A percentile compares a stretch with the other conserved stretches of the same genome.
These are phyloP conservation scores for Delitschia confertaspora DNA, from an alignment of 495 filamentous ascomycete species.

Conservation along the genomic window DNA sequence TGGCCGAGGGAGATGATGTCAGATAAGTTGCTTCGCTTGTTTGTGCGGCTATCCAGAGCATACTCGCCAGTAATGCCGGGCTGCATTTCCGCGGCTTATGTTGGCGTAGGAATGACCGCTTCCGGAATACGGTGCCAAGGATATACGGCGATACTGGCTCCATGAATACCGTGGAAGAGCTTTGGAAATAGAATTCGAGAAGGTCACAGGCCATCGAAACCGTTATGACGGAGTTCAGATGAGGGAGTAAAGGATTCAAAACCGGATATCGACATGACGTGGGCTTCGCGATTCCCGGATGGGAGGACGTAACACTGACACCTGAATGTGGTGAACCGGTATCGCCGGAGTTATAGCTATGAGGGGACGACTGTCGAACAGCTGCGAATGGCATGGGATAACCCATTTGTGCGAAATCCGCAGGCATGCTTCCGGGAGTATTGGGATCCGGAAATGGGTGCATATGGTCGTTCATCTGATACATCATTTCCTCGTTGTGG, in stretches of 20 bases:
- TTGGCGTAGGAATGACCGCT: conserved; percentile 33
- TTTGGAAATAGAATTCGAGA: conserved; percentile 45
- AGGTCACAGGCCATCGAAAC: conserved; percentile 41
- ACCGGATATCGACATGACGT: conserved; percentile 15
- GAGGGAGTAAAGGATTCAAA: conserved; percentile 32
- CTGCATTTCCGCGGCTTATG: conserved; percentile 34
- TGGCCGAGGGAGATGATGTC: conserved; percentile 26
- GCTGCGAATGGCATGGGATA: conserved; percentile 20
- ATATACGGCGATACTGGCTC: conserved; percentile 36
- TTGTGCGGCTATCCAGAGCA: conserved; percentile 38
- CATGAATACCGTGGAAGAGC: conserved; percentile 38
- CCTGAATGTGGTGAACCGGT: conserved; percentile 23
- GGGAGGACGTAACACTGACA: conserved; percentile 18
- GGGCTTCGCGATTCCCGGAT: conserved; percentile 7
- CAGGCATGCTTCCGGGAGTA: conserved; percentile 13
- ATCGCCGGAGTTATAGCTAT: conserved; percentile 23
- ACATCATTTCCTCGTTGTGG: conserved; percentile 23
- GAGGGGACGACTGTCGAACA: conserved; percentile 20
- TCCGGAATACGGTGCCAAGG: conserved; percentile 35
- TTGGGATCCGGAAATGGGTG: conserved; percentile 13
- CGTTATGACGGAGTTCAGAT: conserved; percentile 37
- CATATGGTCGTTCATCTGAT: conserved; percentile 25
- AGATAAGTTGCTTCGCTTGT: conserved; percentile 36
- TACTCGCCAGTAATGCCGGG: conserved; percentile 34
- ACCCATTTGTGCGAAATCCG: conserved; percentile 13